These are phyloP conservation scores for Ceratocystis huliohia DNA, from an alignment of 2,329 filamentous ascomycete species.

Conservation along the genomic window DNA sequence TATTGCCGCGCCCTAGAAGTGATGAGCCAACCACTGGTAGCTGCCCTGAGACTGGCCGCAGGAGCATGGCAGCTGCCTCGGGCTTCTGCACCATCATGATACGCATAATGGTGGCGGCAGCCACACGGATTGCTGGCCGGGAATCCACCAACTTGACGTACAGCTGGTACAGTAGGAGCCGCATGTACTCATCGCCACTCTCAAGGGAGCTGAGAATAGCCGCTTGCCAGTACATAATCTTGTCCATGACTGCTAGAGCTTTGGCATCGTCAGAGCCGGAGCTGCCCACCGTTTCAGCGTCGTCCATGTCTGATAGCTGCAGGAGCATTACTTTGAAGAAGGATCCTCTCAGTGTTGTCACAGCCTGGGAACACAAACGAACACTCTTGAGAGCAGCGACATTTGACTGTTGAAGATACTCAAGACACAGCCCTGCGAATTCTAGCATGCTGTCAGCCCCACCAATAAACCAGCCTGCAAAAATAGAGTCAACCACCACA, in stretches of 20 bases:
- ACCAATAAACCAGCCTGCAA: slow-evolving; percentile 92
- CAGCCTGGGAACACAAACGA: slow-evolving; percentile 75
- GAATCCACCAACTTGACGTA: slow-evolving; percentile 76
- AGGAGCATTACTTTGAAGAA: slow-evolving; percentile 71
- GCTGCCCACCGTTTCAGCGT: slow-evolving; percentile 25
- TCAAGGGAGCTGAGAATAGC: slow-evolving; percentile 70
- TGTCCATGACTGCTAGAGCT: slow-evolving; percentile 63
- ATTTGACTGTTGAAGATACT: slow-evolving; percentile 79
- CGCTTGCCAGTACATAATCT: slow-evolving; percentile 90
- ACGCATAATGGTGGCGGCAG: slow-evolving; percentile 77
- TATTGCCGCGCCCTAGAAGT: neutral
- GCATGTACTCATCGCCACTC: slow-evolving; percentile 67
- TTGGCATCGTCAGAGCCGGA: slow-evolving; percentile 28
- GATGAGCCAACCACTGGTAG: slow-evolving; percentile 2
- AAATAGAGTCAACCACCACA: slow-evolving; percentile 68
- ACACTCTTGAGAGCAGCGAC: slow-evolving; percentile 73
- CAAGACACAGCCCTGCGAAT: slow-evolving; percentile 70
- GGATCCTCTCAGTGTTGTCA: slow-evolving; percentile 60
- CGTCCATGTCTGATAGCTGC: slow-evolving; percentile 71
- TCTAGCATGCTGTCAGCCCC: slow-evolving; percentile 74
- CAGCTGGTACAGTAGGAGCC: slow-evolving; percentile 80
- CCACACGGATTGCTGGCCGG: slow-evolving; percentile 52
- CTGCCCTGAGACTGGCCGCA: slow-evolving; percentile 50
- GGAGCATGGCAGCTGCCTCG: slow-evolving; percentile 59
- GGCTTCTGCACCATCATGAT: slow-evolving; percentile 90